Evolutionary conservation across 805 yeast genomes (phyloP).

Genomic region (Peterozyma toletana): DNA sequence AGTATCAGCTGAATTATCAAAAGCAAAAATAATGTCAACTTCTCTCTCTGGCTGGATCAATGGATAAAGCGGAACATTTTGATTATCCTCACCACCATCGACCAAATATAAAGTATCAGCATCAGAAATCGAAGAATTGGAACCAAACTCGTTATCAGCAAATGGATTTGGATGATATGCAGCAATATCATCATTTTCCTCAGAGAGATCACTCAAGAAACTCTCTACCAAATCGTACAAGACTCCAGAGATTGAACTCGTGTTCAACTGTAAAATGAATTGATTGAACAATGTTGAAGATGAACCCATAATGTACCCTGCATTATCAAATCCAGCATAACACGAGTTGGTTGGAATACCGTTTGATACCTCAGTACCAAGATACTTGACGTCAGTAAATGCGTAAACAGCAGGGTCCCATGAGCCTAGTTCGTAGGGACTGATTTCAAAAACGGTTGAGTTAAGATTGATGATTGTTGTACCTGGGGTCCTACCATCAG

Average conservation of each 20-base stretch:
- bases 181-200: slow-evolving; percentile 61
- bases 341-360: slow-evolving; percentile 55
- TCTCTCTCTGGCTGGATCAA: slow-evolving; percentile 53
- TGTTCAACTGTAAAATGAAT: slow-evolving; percentile 48
- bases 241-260: slow-evolving; percentile 41
- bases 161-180: slow-evolving; percentile 69
- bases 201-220: slow-evolving; percentile 38
- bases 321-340: slow-evolving; percentile 67
- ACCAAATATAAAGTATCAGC: slow-evolving; percentile 45
- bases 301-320: slow-evolving; percentile 77
- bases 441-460: slow-evolving; percentile 60
- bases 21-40: slow-evolving; percentile 60
- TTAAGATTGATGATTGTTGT: slow-evolving; percentile 48
- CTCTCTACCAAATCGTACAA: slow-evolving; percentile 36
- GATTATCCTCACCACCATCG: slow-evolving; percentile 77
- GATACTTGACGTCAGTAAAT: slow-evolving; percentile 59
- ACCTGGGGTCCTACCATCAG: slow-evolving; percentile 63
- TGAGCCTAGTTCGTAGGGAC: slow-evolving; percentile 74
- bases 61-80: slow-evolving; percentile 64
- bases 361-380: slow-evolving; percentile 58
- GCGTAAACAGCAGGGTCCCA: slow-evolving; percentile 75
- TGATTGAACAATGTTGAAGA: slow-evolving; percentile 77
- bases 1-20: slow-evolving; percentile 63
- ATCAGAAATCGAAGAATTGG: slow-evolving; percentile 26
- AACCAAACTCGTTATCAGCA: slow-evolving; percentile 30